Evolutionary conservation across 148 eudicot genomes (phyloP).

Genomic region (Cornus controversa): DNA sequence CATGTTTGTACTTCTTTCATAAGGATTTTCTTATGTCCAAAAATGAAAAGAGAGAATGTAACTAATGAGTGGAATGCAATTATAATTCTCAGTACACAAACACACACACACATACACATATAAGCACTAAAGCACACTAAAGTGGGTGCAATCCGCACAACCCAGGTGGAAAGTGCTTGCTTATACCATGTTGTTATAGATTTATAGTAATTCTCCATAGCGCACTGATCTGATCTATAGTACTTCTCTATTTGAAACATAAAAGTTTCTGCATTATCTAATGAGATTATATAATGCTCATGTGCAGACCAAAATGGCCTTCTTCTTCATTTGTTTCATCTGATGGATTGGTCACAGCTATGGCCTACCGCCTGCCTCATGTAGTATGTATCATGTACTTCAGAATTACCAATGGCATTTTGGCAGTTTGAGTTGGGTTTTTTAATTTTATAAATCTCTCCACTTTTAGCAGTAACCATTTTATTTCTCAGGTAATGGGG

Average conservation of each 20-base stretch:
- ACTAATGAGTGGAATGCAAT: not conserved
- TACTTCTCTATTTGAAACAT: not conserved
- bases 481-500: conserved; percentile 83
- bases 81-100: not conserved
- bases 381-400: conserved; percentile 56
- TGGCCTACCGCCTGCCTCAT: conserved; percentile 99
- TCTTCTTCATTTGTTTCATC: conserved; percentile 87
- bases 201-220: too few relatives aligned
- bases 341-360: conserved; percentile 93
- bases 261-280: not conserved
- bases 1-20: not conserved
- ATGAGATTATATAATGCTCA: conserved; percentile 1
- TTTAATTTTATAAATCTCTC: conserved; percentile 11
- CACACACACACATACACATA: too few relatives aligned
- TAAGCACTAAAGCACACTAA: too few relatives aligned
- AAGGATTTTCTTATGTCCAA: not conserved
- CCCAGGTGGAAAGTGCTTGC: too few relatives aligned
- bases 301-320: conserved; percentile 98
- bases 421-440: conserved; percentile 6
- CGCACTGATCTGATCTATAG: not conserved
- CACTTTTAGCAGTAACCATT: conserved; percentile 13
- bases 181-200: too few relatives aligned
- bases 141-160: too few relatives aligned
- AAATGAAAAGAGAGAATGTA: not conserved
- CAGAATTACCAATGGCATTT: not conserved